Evolutionary conservation across 2,329 filamentous ascomycete genomes (phyloP), one percentile per base, ranked within the genome.

Genomic region (Penicillium sp.): DNA sequence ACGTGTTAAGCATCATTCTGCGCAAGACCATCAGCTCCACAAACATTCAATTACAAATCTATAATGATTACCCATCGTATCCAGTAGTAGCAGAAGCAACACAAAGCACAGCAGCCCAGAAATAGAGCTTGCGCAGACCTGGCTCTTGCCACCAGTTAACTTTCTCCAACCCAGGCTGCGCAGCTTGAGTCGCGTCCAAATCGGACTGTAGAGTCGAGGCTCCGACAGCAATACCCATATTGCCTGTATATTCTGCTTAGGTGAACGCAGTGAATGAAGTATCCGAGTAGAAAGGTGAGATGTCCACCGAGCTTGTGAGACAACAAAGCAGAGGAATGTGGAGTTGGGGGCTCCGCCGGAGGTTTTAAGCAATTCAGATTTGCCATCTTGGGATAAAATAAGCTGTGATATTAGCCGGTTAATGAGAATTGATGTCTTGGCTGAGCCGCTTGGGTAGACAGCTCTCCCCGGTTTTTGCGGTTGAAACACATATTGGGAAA

Each of bases 61-160:
- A 20, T 9, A 3, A 10, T 34, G 32, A 57, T 47, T 64, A 77
- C 75, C 83, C 82, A 71, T 87, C 84, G 66, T 85, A 86, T 51
- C 83, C 83, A 8, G 82, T 85, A 31, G 83, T 85, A 42, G 83
- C 83, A 31, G 83, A 85, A 13, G 82, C 83, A 55, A 86, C 74
- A 69, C 83, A 82, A 55, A 87, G 75, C 56, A 85, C 78, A 20
- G 78, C 70, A 56, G 76, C 77, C 67, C 79, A 78, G 49, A 76
- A 76, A 66, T 85, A 85, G 11, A 85, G 78, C 66, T 77, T 81
- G 50, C 83, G 76, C 52, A 86, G 72, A 65, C 83, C 80, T 37
- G 82, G 81, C 60, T 85, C 81, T 63, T 73, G 77, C 59, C 76
- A 80, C 84, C 84, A 86, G 53, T 72, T 78, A 22, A 85, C 82